A percentile compares a stretch with the other conserved stretches of the same genome.
Conservation (phyloP, 2,329 filamentous ascomycete genomes). For the Venturia aucupariae region DNA sequence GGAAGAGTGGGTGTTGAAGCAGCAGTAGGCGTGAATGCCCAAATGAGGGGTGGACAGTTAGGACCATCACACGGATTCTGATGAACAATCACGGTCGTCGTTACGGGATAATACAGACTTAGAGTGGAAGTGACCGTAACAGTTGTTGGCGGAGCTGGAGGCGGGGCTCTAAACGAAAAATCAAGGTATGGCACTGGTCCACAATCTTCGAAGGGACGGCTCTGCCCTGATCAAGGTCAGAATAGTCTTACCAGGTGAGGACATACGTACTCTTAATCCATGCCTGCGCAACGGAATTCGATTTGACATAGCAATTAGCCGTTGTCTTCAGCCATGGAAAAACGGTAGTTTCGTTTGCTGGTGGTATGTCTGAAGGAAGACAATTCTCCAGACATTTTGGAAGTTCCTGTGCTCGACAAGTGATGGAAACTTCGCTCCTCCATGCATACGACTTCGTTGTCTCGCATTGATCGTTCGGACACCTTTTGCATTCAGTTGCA, state of each 20-base stretch:
- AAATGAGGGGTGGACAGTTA: constrained; percentile 7
- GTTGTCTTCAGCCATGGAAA: constrained; percentile 5
- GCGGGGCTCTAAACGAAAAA: neutral
- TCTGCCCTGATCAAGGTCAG: neutral
- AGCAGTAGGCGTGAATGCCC: neutral
- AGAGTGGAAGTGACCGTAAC: neutral
- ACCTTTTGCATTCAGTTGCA: constrained; percentile 1
- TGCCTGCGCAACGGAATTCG: neutral
- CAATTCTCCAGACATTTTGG: neutral
- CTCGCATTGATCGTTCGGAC: constrained; percentile 8
- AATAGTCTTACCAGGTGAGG: neutral
- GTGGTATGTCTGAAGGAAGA: neutral
- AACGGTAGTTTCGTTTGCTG: neutral
- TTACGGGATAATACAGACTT: neutral
- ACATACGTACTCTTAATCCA: neutral
- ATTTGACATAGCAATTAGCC: constrained; percentile 5
- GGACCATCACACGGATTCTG: neutral
- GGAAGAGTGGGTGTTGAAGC: neutral
- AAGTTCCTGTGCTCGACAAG: constrained; percentile 8
- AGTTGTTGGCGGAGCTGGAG: constrained; percentile 1
- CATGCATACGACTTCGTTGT: neutral
- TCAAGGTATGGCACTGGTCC: constrained; percentile 10
- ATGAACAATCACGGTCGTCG: constrained; percentile 2
- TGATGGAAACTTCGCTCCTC: neutral
- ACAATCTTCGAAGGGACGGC: neutral